Base-by-base conservation (phyloP, 768 basidiomycete genomes). In the Leucosporidium yakuticum region DNA sequence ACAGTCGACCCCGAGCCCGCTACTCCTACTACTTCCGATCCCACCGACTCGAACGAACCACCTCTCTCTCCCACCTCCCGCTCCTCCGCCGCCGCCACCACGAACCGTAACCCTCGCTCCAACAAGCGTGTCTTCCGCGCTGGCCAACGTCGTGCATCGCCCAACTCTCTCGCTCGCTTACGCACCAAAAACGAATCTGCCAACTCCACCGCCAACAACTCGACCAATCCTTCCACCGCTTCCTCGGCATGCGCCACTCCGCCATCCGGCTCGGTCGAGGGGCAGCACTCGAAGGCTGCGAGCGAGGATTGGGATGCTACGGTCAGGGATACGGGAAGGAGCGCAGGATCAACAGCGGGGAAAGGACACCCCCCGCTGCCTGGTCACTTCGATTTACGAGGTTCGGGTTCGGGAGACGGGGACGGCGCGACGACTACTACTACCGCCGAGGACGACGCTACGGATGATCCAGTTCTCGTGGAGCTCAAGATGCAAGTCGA, bases 401-500 rank as follows among this genome's bases (percentile, higher is more conserved):
- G 39, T 51, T 51, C 25, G 50, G 50, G 50, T 27, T 51, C 50
- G 55, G 55, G 55, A 57, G 55, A 54, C 6, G 53, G 53, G 27
- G 25, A 27, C 27, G 25, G 31, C 53, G 15, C 31, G 53, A 57
- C 29, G 5, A 31, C 56, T 23, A 34, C 56, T 5, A 57, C 2
- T 53, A 23, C 21, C n/a, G 21, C 11, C 51, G 51, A 53, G 51
- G 51, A 53, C 5, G 23, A 23, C 51, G n/a, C n/a, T n/a, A n/a
- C n/a, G n/a, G n/a, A n/a, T n/a, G 68, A 68, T 32, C 71, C 71
- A 7, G 83, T 85, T 1, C 84, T 89, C 11, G 76, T 83, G 54
- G 90, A 91, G 54, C 81, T 91, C 54, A 86, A 86, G 68, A 79
- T 79, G 23, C 90, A 93, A 70, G 82, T 92, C 31, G 79, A 81